phyloP scores from a whole-genome alignment of 768 basidiomycete genomes.

The Pleurotus cornucopiae region DNA sequence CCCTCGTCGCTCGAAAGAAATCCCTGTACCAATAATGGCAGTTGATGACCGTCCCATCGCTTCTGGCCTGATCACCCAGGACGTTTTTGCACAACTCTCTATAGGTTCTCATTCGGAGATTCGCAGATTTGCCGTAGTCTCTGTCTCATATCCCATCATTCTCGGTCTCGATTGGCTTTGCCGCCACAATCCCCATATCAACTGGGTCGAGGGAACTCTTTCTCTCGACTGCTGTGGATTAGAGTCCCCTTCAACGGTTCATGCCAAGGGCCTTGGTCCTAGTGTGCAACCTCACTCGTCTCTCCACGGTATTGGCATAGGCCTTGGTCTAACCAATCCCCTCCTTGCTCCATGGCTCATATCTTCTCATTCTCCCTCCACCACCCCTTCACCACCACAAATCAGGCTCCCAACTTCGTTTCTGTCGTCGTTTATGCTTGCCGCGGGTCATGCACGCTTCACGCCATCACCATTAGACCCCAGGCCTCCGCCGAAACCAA shows the following conservation, averaged over 20 bases:
- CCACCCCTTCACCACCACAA: background rate
- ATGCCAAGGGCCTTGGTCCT: no score
- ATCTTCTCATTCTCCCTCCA: background rate
- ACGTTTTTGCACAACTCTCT: no score
- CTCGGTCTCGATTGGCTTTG: no score
- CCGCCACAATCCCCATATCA: no score
- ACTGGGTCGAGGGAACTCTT: no score
- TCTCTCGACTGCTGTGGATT: slow-evolving; percentile 15
- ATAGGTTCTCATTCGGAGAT: no score
- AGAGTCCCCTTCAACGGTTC: background rate
- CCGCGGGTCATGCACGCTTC: background rate
- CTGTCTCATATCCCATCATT: no score
- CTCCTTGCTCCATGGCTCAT: background rate
- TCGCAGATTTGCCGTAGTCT: no score
- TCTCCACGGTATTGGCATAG: slow-evolving; percentile 12
- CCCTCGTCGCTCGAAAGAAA: slow-evolving; percentile 26
- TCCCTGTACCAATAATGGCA: no score
- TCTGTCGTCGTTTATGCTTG: background rate
- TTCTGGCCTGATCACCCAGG: no score
- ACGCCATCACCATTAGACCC: no score
- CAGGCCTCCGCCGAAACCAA: background rate
- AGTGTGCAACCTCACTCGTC: slow-evolving; percentile 1
- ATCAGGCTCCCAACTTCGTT: background rate
- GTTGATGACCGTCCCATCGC: no score
- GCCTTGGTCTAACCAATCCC: slow-evolving; percentile 15